phyloP scores from a whole-genome alignment of 306 rosid genomes.

The Arachis stenosperma region DNA sequence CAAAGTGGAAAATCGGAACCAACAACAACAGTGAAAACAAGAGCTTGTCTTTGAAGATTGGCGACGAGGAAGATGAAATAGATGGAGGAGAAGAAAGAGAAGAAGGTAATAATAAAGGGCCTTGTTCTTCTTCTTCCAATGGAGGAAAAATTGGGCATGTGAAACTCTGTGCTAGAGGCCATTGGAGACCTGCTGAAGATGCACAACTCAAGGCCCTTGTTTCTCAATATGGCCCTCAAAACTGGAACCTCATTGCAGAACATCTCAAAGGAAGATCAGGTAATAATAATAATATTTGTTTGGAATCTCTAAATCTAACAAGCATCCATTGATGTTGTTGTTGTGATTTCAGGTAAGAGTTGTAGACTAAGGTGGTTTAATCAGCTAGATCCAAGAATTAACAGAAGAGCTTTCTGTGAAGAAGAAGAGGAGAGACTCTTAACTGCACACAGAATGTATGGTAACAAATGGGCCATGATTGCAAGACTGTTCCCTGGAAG shows the following conservation, averaged over 20 bases:
- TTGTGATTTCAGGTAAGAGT: slow-evolving; percentile 67
- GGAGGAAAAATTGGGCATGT: slow-evolving; percentile 42
- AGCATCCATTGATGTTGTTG: neutral
- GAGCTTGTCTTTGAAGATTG: slow-evolving; percentile 45
- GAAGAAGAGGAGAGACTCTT: slow-evolving; percentile 83
- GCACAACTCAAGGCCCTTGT: slow-evolving; percentile 81
- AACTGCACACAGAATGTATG: slow-evolving; percentile 65
- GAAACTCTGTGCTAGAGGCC: slow-evolving; percentile 85
- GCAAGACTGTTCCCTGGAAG: slow-evolving; percentile 88
- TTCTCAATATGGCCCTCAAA: slow-evolving; percentile 83
- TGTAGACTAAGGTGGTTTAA: slow-evolving; percentile 97
- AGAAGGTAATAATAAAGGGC: slow-evolving; percentile 14
- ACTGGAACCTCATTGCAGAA: slow-evolving; percentile 91
- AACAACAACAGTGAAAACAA: slow-evolving; percentile 23
- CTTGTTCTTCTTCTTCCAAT: neutral
- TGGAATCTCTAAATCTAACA: neutral
- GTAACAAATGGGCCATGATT: slow-evolving; percentile 94
- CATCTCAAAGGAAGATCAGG: slow-evolving; percentile 91
- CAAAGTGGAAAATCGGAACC: slow-evolving; percentile 23
- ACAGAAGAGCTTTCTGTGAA: slow-evolving; percentile 65
- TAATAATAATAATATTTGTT: slow-evolving; percentile 26
- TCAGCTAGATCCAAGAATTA: slow-evolving; percentile 85
- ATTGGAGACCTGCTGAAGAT: slow-evolving; percentile 97
- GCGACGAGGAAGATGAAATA: slow-evolving; percentile 43
- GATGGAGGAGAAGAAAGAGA: neutral